Evolutionary conservation across 108 stramenopile genomes (phyloP).

Genomic region (Asterionellopsis glacialis): DNA sequence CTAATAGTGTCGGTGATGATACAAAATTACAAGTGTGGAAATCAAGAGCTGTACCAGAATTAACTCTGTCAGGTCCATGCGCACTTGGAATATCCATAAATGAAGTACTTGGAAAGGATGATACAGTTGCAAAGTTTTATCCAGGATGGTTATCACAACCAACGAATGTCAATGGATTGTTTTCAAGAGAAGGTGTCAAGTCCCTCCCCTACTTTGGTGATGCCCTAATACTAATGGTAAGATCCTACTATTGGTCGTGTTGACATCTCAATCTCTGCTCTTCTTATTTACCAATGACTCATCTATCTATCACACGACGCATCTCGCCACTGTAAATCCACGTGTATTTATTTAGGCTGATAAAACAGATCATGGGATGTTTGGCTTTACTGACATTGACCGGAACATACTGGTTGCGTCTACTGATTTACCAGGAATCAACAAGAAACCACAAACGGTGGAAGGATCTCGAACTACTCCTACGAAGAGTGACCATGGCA

Average conservation of each 20-base stretch:
- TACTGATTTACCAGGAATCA: constrained; percentile 34
- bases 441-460: constrained; percentile 7
- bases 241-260: background rate
- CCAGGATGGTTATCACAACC: constrained; percentile 9
- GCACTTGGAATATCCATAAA: constrained; percentile 47
- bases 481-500: too few species aligned
- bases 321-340: background rate
- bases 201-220: too few species aligned
- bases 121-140: constrained; percentile 8
- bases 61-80: constrained; percentile 48
- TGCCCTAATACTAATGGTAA: too few species aligned
- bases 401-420: constrained; percentile 46
- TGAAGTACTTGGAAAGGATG: constrained; percentile 31
- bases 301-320: background rate
- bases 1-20: constrained; percentile 46
- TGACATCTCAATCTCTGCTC: background rate
- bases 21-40: constrained; percentile 25
- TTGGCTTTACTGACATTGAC: constrained; percentile 49
- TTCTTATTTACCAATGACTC: background rate
- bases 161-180: background rate
- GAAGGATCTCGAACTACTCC: too few species aligned
- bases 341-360: constrained; percentile 9
- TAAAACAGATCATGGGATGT: constrained; percentile 41
- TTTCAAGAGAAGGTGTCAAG: background rate
- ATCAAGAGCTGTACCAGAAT: too few species aligned